A percentile compares a stretch with the other conserved stretches of the same genome.
Evolutionary conservation across 2,329 filamentous ascomycete genomes (phyloP).

Genomic region (Aspergillus fumigatus): DNA sequence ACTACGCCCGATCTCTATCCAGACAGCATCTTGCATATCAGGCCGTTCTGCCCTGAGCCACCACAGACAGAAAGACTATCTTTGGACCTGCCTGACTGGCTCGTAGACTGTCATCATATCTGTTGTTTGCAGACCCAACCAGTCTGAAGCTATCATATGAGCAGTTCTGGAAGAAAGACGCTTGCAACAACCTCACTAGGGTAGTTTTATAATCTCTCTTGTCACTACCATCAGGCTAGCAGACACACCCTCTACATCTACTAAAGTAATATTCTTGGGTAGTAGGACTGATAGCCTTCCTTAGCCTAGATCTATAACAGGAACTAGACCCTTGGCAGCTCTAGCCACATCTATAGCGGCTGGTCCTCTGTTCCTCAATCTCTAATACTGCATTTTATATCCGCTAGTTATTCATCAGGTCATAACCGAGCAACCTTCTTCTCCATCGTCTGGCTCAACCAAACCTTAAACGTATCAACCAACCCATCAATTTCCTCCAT

Average conservation of each 20-base stretch:
- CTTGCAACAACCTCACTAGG: not conserved
- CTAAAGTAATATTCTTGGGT: too few relatives aligned
- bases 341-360: too few relatives aligned
- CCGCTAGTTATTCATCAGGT: not conserved
- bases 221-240: too few relatives aligned
- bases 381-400: not conserved
- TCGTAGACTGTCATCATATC: too few relatives aligned
- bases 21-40: not conserved
- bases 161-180: not conserved
- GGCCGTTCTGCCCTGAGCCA: not conserved
- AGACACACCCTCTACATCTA: too few relatives aligned
- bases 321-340: too few relatives aligned
- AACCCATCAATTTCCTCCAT: constrained; percentile 53
- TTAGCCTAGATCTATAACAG: too few relatives aligned
- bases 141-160: too few relatives aligned
- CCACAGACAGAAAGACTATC: not conserved
- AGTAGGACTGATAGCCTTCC: too few relatives aligned
- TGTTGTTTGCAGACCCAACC: too few relatives aligned
- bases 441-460: constrained; percentile 35
- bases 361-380: too few relatives aligned
- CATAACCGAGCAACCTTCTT: constrained; percentile 5
- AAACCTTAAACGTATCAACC: constrained; percentile 45
- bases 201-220: not conserved
- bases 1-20: not conserved
- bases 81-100: not conserved